Evolutionary conservation across 768 basidiomycete species (phyloP).

Genomic region (Tricholoma terreum): DNA sequence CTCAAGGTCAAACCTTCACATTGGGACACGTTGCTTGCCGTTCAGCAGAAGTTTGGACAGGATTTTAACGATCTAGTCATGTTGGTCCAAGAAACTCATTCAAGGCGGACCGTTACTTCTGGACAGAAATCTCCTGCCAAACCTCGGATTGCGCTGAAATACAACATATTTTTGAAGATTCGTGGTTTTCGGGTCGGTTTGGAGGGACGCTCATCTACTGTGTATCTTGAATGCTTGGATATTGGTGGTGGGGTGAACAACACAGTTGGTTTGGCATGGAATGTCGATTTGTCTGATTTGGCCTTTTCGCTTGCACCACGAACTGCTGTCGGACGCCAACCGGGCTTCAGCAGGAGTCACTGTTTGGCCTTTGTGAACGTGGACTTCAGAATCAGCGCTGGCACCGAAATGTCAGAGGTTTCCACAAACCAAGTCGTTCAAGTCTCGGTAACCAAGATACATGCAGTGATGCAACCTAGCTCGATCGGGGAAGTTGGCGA

Average conservation of each 20-base stretch:
- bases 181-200: conserved; percentile 79
- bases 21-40: conserved; percentile 78
- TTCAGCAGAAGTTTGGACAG: conserved; percentile 87
- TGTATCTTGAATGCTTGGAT: conserved; percentile 74
- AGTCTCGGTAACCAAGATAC: conserved; percentile 67
- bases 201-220: conserved; percentile 67
- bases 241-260: conserved; percentile 62
- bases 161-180: conserved; percentile 59
- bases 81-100: conserved; percentile 60
- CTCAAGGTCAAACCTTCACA: conserved; percentile 77
- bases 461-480: conserved; percentile 93
- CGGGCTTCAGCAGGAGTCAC: conserved; percentile 54
- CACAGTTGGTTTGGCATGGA: conserved; percentile 53
- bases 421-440: conserved; percentile 37
- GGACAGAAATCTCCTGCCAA: conserved; percentile 14
- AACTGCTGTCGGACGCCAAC: conserved; percentile 30
- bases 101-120: conserved; percentile 18
- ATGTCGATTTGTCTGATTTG: conserved; percentile 68
- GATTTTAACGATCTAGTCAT: conserved; percentile 81
- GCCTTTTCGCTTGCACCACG: conserved; percentile 81
- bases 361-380: conserved; percentile 82
- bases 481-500: conserved; percentile 90
- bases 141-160: conserved; percentile 26
- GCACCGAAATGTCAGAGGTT: conserved; percentile 21
- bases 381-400: conserved; percentile 54